Evolutionary conservation across 2,329 filamentous ascomycete genomes (phyloP), one percentile per base, ranked within the genome.

Genomic region (Claviceps sp.): DNA sequence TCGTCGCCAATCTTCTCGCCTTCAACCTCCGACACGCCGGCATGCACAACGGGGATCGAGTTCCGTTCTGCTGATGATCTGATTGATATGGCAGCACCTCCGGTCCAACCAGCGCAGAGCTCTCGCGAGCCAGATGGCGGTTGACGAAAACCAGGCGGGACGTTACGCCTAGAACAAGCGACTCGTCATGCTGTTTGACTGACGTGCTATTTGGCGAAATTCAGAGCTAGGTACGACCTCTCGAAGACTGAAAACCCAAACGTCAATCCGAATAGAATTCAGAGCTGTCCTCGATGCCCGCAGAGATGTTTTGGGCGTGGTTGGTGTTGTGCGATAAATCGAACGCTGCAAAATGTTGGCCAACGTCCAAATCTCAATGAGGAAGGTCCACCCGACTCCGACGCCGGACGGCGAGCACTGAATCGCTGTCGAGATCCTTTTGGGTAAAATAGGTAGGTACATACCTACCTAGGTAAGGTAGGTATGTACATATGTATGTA

Each of bases 131-230:
- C 22, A 98, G 75, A 70, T 98, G 93, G 52, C 81, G 88, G 66
- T 98, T 95, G 58, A 96, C 75, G 65, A 98, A 96, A 24, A 93
- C 84, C 52, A 98, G 71, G 34, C 85, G 79, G 0, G 93, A 95
- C 0, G 88, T 89, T 65, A 96, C 93, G 2, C 91, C 93, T 1
- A 98, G 71, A 1, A 98, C 75, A 4, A 98, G 72, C 78, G 61
- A 95, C 88, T 2, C 81, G 80, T 62, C 87, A 95, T 5, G 82
- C 73, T 20, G 66, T 64, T 37, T 73, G 69, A 50, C 79, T 79
- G 60, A 95, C 74, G 50, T 90, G 88, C 62, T 94, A 8, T 9
- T 30, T 30, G 26, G 8, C 26, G 26, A 7, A 30, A 9, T 1
- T 1, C 26, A 30, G 26, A 9, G 8, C 26, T 9, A 22, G 20